Percentiles rank a stretch among this genome's conserved stretches.
Conservation (phyloP, 129 eudicot species). For the Apium graveolens region DNA sequence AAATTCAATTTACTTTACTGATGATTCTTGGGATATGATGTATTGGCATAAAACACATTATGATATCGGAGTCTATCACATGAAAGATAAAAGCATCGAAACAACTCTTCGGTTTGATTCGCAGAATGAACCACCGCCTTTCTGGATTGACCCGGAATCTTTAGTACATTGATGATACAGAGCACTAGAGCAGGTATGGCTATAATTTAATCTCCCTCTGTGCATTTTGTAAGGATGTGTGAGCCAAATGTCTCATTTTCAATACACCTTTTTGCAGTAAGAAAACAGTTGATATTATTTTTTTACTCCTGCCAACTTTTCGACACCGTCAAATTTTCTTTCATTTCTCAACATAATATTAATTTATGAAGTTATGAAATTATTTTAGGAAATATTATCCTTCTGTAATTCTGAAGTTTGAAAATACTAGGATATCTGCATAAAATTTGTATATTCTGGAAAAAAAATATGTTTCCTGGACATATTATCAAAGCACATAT, state of each 20-base stretch:
- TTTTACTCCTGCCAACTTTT: background rate
- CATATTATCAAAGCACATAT: background rate
- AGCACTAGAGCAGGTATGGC: background rate
- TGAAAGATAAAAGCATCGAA: conserved; percentile 8
- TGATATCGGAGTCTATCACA: conserved; percentile 6
- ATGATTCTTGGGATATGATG: conserved; percentile 6
- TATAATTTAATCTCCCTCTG: background rate
- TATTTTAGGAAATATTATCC: background rate
- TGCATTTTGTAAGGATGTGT: background rate
- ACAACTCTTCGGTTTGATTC: no score
- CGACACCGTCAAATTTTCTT: background rate
- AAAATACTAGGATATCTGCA: background rate
- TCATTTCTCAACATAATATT: background rate
- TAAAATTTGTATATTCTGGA: background rate
- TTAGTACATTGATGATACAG: background rate
- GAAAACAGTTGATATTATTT: background rate
- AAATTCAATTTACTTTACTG: conserved; percentile 12
- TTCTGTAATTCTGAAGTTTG: background rate
- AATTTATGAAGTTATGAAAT: background rate
- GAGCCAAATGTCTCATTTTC: background rate
- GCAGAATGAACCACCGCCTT: background rate
- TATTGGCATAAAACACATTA: background rate
- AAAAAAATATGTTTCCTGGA: background rate
- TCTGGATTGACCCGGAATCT: conserved; percentile 9
- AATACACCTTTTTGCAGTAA: background rate